phyloP scores from a whole-genome alignment of 2,329 filamentous ascomycete species.

The Alternaria brassicicola region DNA sequence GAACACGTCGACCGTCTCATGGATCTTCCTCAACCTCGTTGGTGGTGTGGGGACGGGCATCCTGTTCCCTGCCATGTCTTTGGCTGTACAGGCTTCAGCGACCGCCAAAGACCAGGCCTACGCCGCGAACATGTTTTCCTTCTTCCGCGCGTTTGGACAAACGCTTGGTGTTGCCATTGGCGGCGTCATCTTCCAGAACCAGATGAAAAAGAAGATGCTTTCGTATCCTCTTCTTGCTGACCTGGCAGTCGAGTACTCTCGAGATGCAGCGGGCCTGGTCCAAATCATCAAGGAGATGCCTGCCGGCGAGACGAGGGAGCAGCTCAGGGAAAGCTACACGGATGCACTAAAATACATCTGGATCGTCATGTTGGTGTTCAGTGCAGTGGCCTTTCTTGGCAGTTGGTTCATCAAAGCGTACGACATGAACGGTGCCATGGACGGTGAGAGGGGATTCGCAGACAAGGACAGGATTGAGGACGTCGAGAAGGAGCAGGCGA shows the following conservation, averaged over 20 bases:
- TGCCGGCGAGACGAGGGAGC: constrained; percentile 53
- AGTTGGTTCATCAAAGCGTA: constrained; percentile 59
- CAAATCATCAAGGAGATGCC: constrained; percentile 63
- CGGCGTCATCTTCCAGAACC: constrained; percentile 73
- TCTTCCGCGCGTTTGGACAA: constrained; percentile 70
- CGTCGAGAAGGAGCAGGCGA: constrained; percentile 21
- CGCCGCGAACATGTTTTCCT: constrained; percentile 69
- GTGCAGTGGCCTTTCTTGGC: constrained; percentile 57
- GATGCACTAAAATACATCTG: constrained; percentile 62
- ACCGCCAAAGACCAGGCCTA: constrained; percentile 64
- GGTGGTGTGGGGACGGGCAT: constrained; percentile 68
- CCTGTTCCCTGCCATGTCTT: constrained; percentile 67
- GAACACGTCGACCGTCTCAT: constrained; percentile 58
- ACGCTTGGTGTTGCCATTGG: constrained; percentile 69
- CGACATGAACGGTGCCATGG: constrained; percentile 55
- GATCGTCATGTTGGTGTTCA: constrained; percentile 62
- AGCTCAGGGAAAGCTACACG: constrained; percentile 56
- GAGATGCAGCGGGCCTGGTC: constrained; percentile 65
- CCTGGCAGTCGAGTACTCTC: constrained; percentile 58
- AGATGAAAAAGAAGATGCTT: constrained; percentile 59
- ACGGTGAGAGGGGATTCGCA: constrained; percentile 57
- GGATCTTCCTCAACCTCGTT: constrained; percentile 67
- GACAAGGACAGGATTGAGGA: constrained; percentile 43
- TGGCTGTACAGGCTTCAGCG: constrained; percentile 68
- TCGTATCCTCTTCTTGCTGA: constrained; percentile 56